Evolutionary conservation across 345 rosid genomes (phyloP), one percentile per base, ranked within the genome.

Genomic region (Viola odorata): DNA sequence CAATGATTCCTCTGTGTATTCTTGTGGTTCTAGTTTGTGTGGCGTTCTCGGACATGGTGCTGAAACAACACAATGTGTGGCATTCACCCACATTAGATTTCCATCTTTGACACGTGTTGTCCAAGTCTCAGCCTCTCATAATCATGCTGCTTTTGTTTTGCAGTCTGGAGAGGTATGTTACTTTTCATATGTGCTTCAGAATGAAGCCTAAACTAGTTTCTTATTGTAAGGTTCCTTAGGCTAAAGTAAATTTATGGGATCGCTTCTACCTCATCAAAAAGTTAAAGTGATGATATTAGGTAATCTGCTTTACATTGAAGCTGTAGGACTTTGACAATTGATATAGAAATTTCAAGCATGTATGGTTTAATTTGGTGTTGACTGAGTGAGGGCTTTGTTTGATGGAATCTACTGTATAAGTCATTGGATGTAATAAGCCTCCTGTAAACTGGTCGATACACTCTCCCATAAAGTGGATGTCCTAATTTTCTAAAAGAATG

Each of bases 31-130:
- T 58, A 84, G 90, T 78, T 76, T 87, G 76, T 78, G 81, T 45
- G 97, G 98, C 65, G 94, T 84, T 62, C 98, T 92, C 66, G 97
- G 96, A 67, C 98, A 92, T 72, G 95, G 92, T 13, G 84, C 96
- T 45, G 96, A 89, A 77, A 91, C 86, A 70, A 89, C 96, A 64
- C 94, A 92, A 63, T 84, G 91, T 37, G 95, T 83, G n/a, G 80
- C 86, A 58, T 89, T 92, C 73, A 81, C 87, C 4, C 80, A 77
- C 70, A 83, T 87, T 65, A 80, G 69, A 56, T 89, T 92, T 68
- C 90, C 97, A 7, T 65, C 49, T 64, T 67, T 79, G 48, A 82
- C 83, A 5, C 75, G 66, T 53, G 97, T 85, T 56, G 76, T 80
- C 64, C 98, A 84, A 70, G 90, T 89, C 64, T 92, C 98, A 57